Conservation (phyloP, 1,139 yeast genomes). For the Wickerhamiella infanticola region DNA sequence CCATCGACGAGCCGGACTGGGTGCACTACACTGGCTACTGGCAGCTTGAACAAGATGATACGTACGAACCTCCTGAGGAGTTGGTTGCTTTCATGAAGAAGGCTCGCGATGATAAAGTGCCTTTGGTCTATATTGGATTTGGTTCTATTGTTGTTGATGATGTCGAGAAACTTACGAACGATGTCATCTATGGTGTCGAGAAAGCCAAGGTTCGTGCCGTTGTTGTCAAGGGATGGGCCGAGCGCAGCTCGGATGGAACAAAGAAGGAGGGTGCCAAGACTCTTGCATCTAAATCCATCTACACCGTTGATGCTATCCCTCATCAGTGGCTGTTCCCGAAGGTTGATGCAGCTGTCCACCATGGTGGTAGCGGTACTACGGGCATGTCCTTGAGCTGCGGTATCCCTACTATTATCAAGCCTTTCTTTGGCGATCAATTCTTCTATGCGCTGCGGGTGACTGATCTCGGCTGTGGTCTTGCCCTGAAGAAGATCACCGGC, state of each 20-base stretch:
- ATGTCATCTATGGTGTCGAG: conserved; percentile 62
- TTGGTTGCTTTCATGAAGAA: conserved; percentile 43
- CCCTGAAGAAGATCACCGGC: conserved; percentile 50
- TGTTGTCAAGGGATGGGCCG: conserved; percentile 92
- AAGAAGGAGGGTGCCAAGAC: conserved; percentile 22
- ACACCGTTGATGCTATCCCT: conserved; percentile 57
- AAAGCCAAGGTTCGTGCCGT: conserved; percentile 75
- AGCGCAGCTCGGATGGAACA: conserved; percentile 33
- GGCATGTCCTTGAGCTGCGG: conserved; percentile 86
- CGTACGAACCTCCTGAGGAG: conserved; percentile 48
- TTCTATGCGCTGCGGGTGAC: conserved; percentile 79
- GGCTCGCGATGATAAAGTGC: conserved; percentile 47
- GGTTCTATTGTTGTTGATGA: conserved; percentile 88
- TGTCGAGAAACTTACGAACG: conserved; percentile 60
- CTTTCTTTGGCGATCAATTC: conserved; percentile 93
- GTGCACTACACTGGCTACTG: conserved; percentile 88
- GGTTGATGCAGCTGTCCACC: conserved; percentile 90
- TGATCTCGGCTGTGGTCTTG: conserved; percentile 78
- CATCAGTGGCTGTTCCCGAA: conserved; percentile 91
- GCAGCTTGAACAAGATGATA: conserved; percentile 54
- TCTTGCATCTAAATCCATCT: conserved; percentile 50
- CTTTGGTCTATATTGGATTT: conserved; percentile 80
- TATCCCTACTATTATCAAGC: conserved; percentile 76
- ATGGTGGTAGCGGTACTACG: conserved; percentile 95
- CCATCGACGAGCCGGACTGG: conserved; percentile 92